Base-by-base conservation (phyloP, 768 basidiomycete species). In the Trametes punicea region DNA sequence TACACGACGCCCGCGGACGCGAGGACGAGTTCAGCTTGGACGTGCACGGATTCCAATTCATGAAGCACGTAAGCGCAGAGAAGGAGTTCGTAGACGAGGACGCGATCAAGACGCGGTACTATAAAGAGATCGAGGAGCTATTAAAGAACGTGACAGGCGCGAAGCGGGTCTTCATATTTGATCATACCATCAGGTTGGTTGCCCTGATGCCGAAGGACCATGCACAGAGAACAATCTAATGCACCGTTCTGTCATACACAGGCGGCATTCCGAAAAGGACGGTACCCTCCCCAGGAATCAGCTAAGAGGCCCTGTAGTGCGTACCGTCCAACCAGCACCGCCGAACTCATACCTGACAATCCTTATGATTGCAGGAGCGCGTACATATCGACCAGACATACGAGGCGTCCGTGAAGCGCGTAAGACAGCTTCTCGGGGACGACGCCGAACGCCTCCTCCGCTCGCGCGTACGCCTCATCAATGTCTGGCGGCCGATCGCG, bases 331-430 rank as follows among this genome's bases (percentile, higher is more conserved):
- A 5, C 25, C 13, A 5, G 2, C 29, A n/a, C n/a, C 51, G 30
- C 26, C 3, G 13, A 25, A 9, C 6, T 2, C 20, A 30, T 31
- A n/a, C 25, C 29, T 6, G 18, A 27, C 15, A 34, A 73, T 23
- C 23, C 38, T 13, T 10, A 3, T 15, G 20, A 7, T 34, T 23
- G 20, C 55, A 76, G 74, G 64, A 70, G 46, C 71, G 67, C 21
- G 75, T 76, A 8, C 77, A 79, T 61, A 74, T 78, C 26, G 77
- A 79, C 60, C 78, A 79, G 67, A 77, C 77, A 0, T 71, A 64
- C 52, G 58, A 59, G 4, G 69, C 76, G 0, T 67, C 70, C 6
- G 64, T 69, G n/a, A 57, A 60, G 18, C 74, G 78, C 5, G 76
- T 79, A 0, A 61, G 69, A 23, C 56, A 64, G 15, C 75, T 77